Conservation (phyloP, 2,329 filamentous ascomycete species). For the Ceratocystis eucalypticola region DNA sequence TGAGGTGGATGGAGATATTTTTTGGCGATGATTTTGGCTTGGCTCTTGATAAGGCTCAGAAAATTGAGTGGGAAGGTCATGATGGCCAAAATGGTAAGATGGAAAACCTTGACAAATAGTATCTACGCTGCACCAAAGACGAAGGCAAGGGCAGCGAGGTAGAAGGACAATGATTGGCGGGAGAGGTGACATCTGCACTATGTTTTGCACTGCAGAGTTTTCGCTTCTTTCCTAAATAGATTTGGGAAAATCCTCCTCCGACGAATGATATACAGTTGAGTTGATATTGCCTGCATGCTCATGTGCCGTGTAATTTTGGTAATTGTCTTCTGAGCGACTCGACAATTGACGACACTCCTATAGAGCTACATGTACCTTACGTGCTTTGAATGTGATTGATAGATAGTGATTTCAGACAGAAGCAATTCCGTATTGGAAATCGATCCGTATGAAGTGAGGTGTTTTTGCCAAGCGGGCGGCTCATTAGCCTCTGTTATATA, state of each 20-base stretch:
- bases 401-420: too few relatives aligned
- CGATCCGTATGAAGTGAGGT: too few relatives aligned
- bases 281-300: neutral
- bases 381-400: neutral
- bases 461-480: too few relatives aligned
- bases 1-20: neutral
- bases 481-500: neutral
- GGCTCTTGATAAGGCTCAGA: neutral
- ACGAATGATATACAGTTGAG: neutral
- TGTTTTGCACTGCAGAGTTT: neutral
- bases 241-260: neutral
- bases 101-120: neutral
- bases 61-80: neutral
- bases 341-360: neutral
- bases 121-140: neutral
- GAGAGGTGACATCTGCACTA: neutral
- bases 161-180: neutral
- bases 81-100: neutral
- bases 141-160: neutral
- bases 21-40: neutral
- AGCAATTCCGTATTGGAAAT: too few relatives aligned
- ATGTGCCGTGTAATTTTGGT: neutral
- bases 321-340: neutral
- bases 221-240: constrained; percentile 7
- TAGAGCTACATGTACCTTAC: neutral